Evolutionary conservation across 371 early-diverging fungal genomes (phyloP).

Genomic region (Mortierella sp.): DNA sequence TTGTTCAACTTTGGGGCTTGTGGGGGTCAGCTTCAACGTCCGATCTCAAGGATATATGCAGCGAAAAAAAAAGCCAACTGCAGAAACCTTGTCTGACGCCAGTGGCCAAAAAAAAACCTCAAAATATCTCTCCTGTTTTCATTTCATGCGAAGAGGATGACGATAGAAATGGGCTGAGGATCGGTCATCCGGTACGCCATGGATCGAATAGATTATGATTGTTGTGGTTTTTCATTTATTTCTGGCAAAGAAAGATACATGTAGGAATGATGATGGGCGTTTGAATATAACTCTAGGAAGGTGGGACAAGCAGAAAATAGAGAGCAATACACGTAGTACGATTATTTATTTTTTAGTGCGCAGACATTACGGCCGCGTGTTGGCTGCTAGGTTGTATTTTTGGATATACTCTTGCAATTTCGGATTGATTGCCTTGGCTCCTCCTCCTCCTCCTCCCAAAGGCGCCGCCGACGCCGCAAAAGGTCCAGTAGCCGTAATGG

Average conservation of each 20-base stretch:
- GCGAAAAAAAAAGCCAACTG: too few relatives aligned
- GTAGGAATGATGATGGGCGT: too few relatives aligned
- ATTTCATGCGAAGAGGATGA: neutral
- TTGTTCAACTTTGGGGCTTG: neutral
- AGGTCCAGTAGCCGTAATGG: neutral
- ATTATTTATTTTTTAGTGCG: neutral
- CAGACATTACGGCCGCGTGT: conserved; percentile 12
- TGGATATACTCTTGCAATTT: conserved; percentile 53
- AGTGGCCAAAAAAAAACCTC: neutral
- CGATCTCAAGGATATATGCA: neutral
- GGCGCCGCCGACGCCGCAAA: conserved; percentile 1
- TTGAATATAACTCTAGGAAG: too few relatives aligned
- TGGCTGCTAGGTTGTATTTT: conserved; percentile 52
- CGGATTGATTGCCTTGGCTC: conserved; percentile 43
- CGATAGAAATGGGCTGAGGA: neutral
- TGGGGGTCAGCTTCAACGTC: neutral
- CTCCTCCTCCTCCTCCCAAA: neutral
- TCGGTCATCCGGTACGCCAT: neutral
- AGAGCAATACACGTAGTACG: too few relatives aligned
- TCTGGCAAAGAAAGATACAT: too few relatives aligned
- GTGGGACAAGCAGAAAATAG: too few relatives aligned
- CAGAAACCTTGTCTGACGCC: too few relatives aligned
- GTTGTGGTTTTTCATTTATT: too few relatives aligned
- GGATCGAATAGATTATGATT: too few relatives aligned
- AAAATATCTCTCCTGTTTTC: neutral